Conservation (phyloP, 148 eudicot species). For the Tetragonia tetragonoides region DNA sequence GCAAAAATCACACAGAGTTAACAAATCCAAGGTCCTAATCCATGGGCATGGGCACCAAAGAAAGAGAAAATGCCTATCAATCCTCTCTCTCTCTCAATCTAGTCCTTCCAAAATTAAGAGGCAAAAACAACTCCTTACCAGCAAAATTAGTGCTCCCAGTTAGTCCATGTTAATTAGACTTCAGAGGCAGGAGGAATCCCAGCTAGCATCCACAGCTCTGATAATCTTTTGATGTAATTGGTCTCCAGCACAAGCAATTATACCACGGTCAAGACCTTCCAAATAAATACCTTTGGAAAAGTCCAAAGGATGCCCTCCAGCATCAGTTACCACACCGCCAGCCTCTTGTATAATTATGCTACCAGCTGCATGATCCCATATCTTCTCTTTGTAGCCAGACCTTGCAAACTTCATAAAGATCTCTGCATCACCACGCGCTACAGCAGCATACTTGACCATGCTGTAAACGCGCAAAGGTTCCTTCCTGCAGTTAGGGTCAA, state of each 20-base stretch:
- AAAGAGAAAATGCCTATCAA: not conserved
- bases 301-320: constrained; percentile 77
- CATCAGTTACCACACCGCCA: constrained; percentile 92
- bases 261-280: constrained; percentile 93
- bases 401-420: constrained; percentile 86
- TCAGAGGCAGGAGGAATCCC: constrained; percentile 83
- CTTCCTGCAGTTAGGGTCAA: constrained; percentile 49
- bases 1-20: no score
- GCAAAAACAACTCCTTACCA: constrained; percentile 16
- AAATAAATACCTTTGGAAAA: constrained; percentile 78
- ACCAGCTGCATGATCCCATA: constrained; percentile 99
- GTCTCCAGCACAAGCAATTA: constrained; percentile 67
- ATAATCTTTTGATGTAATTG: constrained; percentile 70
- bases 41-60: no score
- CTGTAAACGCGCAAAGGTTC: constrained; percentile 84
- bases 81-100: not conserved
- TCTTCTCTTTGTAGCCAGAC: constrained; percentile 90
- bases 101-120: not conserved
- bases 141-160: not conserved
- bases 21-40: no score
- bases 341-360: constrained; percentile 85
- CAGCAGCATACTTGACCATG: constrained; percentile 96
- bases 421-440: constrained; percentile 95
- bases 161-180: not conserved
- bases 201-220: constrained; percentile 81